Base-by-base conservation (phyloP, 225 moss, liverwort and hornwort species). In the Antitrichia curtipendula region DNA sequence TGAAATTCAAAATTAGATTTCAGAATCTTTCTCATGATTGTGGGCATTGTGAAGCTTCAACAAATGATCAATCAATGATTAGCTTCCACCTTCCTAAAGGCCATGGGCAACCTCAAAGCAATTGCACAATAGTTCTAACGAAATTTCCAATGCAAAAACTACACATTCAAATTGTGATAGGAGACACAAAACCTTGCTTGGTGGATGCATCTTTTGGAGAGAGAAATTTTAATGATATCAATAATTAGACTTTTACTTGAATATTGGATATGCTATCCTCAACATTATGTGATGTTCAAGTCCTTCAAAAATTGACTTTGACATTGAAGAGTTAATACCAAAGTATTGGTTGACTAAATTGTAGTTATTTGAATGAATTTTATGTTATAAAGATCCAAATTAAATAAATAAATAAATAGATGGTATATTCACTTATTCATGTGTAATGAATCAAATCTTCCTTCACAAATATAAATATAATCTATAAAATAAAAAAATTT, bases 81-180 rank as follows among this genome's bases (percentile, higher is more conserved):
- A 79, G 20, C 8, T 58, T 78, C 0, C 2, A 1, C 8, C 8
- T 12, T 19, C 1, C 0, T 7, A 0, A 38, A 41, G 6, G 5
- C 41, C 28, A 79, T 1, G 2, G 0, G 1, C 13, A 80, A 31
- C 29, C 6, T 80, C 13, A 29, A 27, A 38, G 18, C 18, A 12
- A 58, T 78, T 40, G 7, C 12, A 78, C 24, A 18, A 11, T 78
- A 38, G 4, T 78, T 78, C n/a, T 57, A 57, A n/a, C 12, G 58
- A n/a, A 38, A 5, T 78, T 27, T 58, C 19, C 2, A 25, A 38
- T 12, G 25, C 4, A 38, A 12, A 79, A 41, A 29, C 7, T 41
- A 11, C 3, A 13, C 8, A 29, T 79, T 58, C 18, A 56, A 27
- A 56, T 27, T 52, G 7, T 17, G 7, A 38, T n/a, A 38, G 56